Evolutionary conservation across 1,139 yeast species (phyloP), one percentile per base, ranked within the genome.

Genomic region (Suhomyces wounanorum): DNA sequence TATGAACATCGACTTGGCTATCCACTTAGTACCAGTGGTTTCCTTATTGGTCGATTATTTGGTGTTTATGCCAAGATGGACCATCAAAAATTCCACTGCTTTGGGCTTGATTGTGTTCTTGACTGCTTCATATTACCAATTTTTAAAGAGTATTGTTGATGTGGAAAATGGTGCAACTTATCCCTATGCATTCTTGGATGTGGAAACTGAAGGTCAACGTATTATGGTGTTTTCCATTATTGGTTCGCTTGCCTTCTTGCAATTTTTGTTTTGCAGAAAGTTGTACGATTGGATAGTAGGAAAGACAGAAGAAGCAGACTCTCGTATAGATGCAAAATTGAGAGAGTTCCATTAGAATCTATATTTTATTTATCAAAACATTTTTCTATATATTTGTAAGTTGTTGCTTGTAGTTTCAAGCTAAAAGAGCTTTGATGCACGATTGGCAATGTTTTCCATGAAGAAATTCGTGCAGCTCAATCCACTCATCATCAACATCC

Each of bases 171-270:
- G 81, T 9, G 72, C 69, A 2, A 52, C 51, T 26, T 85, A 81
- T 59, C 94, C 94, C 0, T 86, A 86, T 61, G 86, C 84, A 11
- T 86, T 86, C 60, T 68, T 86, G 63, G 79, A 84, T 59, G 85
- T 79, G 10, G 76, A 71, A 7, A 70, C 69, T 8, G 77, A 72
- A 31, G 66, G 67, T 5, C 64, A 67, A 30, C 71, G 87, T 51
- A 64, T 72, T 2, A 52, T 73, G 17, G 79, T 85, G n/a, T 85
- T 85, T 61, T 67, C 62, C 1, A 59, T 69, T 8, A 80, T 85
- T 14, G 81, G 82, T 0, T 51, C 73, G 4, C 58, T 78, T 16
- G 85, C 82, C 0, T 81, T 70, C 52, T 44, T 58, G 4, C 73
- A 67, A 55, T 72, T 70, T 54, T 56, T 73, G 48, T 53, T 69